Conservation (phyloP, 2,329 filamentous ascomycete species). For the Arthroderma sp. region DNA sequence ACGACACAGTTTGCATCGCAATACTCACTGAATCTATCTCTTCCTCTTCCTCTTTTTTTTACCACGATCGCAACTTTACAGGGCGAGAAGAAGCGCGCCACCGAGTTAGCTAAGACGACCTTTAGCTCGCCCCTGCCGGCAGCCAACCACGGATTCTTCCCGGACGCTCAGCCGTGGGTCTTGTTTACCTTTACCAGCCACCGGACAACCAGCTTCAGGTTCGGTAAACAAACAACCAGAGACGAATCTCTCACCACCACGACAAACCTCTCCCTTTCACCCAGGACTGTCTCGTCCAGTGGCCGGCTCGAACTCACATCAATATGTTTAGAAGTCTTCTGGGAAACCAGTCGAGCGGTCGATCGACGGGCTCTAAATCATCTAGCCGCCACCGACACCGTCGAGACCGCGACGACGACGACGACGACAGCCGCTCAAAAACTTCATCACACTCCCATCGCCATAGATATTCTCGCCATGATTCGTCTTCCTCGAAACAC, state of each 20-base stretch:
- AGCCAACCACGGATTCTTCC: slow-evolving; percentile 4
- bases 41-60: no score
- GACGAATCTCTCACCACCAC: not conserved
- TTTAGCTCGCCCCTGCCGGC: not conserved
- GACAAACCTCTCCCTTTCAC: not conserved
- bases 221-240: not conserved
- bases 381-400: slow-evolving; percentile 15
- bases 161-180: slow-evolving; percentile 5
- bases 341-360: slow-evolving; percentile 6
- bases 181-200: slow-evolving; percentile 5
- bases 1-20: no score
- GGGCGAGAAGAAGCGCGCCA: no score
- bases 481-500: slow-evolving; percentile 24
- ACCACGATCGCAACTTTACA: no score
- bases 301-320: not conserved
- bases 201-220: not conserved
- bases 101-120: no score
- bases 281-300: not conserved
- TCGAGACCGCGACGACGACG: slow-evolving; percentile 18
- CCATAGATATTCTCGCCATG: slow-evolving; percentile 13
- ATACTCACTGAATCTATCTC: no score
- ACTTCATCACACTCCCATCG: slow-evolving; percentile 15
- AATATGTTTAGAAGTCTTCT: slow-evolving; percentile 10
- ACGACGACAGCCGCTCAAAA: slow-evolving; percentile 25
- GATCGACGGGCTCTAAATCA: slow-evolving; percentile 8